A percentile compares a stretch with the other conserved stretches of the same genome.
Conservation (phyloP, 805 yeast genomes). For the Wickerhamiella cacticola region DNA sequence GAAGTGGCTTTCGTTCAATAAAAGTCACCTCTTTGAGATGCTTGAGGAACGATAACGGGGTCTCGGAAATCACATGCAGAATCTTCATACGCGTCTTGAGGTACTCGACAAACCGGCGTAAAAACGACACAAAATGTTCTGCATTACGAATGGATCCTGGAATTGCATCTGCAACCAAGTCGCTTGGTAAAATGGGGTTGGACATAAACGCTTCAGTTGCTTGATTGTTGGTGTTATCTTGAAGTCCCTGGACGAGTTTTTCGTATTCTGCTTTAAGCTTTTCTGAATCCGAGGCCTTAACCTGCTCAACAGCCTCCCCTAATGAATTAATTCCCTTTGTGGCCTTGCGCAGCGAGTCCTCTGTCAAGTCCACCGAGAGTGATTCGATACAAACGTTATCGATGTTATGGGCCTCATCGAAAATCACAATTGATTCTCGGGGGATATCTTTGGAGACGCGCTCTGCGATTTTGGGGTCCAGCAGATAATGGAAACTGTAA, state of each 20-base stretch:
- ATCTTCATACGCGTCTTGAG: constrained; percentile 96
- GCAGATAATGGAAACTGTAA: constrained; percentile 88
- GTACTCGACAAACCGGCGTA: constrained; percentile 87
- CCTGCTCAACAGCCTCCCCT: constrained; percentile 71
- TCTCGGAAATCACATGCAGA: constrained; percentile 92
- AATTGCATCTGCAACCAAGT: constrained; percentile 78
- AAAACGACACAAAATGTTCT: constrained; percentile 88
- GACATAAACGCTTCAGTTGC: constrained; percentile 63
- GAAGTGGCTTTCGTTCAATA: constrained; percentile 80
- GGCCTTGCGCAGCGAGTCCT: constrained; percentile 76
- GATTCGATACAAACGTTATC: constrained; percentile 98
- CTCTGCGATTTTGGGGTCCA: constrained; percentile 95
- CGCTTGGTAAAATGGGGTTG: constrained; percentile 77
- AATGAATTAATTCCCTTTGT: constrained; percentile 74
- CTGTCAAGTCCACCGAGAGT: constrained; percentile 79
- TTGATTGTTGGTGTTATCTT: constrained; percentile 60
- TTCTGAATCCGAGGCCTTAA: constrained; percentile 68
- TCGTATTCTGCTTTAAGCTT: constrained; percentile 85
- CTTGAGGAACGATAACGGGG: constrained; percentile 83
- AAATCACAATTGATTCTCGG: constrained; percentile 84
- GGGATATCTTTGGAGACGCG: constrained; percentile 86
- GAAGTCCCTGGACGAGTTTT: constrained; percentile 75
- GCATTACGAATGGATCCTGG: constrained; percentile 97
- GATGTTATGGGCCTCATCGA: constrained; percentile 97
- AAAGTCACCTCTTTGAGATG: constrained; percentile 88